phyloP scores from a whole-genome alignment of 371 early-diverging fungal species.

The Globomyces sp. region DNA sequence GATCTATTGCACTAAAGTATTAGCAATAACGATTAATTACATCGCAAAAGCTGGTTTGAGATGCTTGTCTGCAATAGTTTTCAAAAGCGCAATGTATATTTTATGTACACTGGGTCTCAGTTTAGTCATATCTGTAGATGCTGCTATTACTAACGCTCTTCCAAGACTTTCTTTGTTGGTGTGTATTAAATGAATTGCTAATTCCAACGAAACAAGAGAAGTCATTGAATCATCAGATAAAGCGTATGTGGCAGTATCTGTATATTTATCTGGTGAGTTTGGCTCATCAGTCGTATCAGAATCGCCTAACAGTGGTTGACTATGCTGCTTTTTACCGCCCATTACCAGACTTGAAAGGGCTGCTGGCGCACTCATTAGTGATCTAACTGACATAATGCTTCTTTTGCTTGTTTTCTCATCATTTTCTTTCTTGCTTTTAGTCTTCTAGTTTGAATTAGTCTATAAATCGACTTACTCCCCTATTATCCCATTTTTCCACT shows the following conservation, averaged over 20 bases:
- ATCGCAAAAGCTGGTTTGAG: constrained; percentile 67
- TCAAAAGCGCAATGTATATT: constrained; percentile 63
- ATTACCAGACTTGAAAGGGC: constrained; percentile 22
- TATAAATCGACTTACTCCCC: constrained; percentile 26
- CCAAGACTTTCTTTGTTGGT: constrained; percentile 75
- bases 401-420: constrained; percentile 11
- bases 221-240: constrained; percentile 60
- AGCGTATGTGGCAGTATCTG: constrained; percentile 43
- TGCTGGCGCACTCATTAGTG: constrained; percentile 51
- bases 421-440: constrained; percentile 22
- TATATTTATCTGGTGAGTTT: not conserved
- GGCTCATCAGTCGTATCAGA: constrained; percentile 20
- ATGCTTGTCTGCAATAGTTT: constrained; percentile 62
- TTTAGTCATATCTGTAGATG: constrained; percentile 33
- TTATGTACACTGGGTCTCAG: constrained; percentile 58
- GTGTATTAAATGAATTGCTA: constrained; percentile 75
- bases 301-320: constrained; percentile 29
- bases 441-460: constrained; percentile 15
- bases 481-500: constrained; percentile 46
- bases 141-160: constrained; percentile 63
- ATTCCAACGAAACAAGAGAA: constrained; percentile 70
- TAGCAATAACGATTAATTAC: constrained; percentile 20
- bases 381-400: constrained; percentile 34
- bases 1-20: constrained; percentile 54
- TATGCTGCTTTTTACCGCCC: constrained; percentile 23